phyloP scores from a whole-genome alignment of 306 rosid species.

The Inga leiocalycina region DNA sequence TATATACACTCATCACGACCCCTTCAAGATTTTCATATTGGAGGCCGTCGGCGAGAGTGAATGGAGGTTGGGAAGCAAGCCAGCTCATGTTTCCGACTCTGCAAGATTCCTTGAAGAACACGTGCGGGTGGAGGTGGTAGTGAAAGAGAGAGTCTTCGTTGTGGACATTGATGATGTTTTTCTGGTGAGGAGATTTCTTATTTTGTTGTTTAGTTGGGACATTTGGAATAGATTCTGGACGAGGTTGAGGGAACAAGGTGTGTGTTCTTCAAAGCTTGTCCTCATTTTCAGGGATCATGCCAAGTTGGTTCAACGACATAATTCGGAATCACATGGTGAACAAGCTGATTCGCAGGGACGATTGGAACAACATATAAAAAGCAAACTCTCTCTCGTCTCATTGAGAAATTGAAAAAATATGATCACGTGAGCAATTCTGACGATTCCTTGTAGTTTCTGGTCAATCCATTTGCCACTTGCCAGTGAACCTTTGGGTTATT shows the following conservation, averaged over 20 bases:
- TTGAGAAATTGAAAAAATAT: too few species aligned
- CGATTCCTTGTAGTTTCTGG: background rate
- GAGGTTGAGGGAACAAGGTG: slow-evolving; percentile 19
- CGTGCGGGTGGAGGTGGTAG: slow-evolving; percentile 47
- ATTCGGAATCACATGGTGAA: slow-evolving; percentile 35
- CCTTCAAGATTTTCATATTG: background rate
- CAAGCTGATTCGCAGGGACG: background rate
- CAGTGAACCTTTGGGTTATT: slow-evolving; percentile 13
- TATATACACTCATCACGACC: slow-evolving; percentile 37
- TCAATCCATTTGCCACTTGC: background rate
- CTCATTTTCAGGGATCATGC: slow-evolving; percentile 2
- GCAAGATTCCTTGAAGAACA: slow-evolving; percentile 45
- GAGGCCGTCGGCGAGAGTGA: background rate
- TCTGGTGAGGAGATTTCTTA: slow-evolving; percentile 22
- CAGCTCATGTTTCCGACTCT: slow-evolving; percentile 41
- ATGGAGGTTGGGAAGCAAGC: slow-evolving; percentile 58
- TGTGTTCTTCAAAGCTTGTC: slow-evolving; percentile 1
- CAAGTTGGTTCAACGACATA: slow-evolving; percentile 10
- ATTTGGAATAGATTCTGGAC: background rate
- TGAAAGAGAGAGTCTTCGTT: slow-evolving; percentile 20
- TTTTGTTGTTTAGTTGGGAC: background rate
- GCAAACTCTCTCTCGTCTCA: too few species aligned
- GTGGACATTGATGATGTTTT: slow-evolving; percentile 29
- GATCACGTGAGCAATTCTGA: background rate
- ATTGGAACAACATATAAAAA: too few species aligned